A percentile compares a stretch with the other conserved stretches of the same genome.
Conservation (phyloP, 2,329 filamentous ascomycete species). For the Penicillium sp. region DNA sequence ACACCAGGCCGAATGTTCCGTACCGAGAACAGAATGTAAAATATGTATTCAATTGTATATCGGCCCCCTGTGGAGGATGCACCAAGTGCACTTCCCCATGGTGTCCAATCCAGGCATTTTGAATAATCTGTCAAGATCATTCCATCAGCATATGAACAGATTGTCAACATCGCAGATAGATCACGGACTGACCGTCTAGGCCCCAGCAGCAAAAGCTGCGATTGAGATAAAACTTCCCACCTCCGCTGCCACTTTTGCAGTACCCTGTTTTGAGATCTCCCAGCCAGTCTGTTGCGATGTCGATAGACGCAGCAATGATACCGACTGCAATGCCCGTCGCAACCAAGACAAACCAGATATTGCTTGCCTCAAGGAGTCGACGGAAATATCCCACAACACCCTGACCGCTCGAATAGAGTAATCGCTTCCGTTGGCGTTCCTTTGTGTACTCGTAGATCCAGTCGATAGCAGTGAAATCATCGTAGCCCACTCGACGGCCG, state of each 20-base stretch:
- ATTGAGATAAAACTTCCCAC: constrained; percentile 86
- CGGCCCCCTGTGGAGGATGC: constrained; percentile 61
- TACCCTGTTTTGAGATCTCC: constrained; percentile 88
- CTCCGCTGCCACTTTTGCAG: constrained; percentile 70
- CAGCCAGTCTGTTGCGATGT: constrained; percentile 88
- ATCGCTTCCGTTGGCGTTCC: constrained; percentile 80
- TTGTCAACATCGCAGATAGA: not conserved
- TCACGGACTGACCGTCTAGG: constrained; percentile 56
- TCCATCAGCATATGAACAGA: constrained; percentile 11
- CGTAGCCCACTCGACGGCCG: constrained; percentile 85
- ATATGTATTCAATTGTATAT: constrained; percentile 81
- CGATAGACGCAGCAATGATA: constrained; percentile 78
- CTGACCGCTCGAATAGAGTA: constrained; percentile 63
- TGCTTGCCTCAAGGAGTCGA: constrained; percentile 74
- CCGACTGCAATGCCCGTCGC: constrained; percentile 81
- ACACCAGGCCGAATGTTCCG: constrained; percentile 25
- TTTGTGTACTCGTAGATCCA: constrained; percentile 99
- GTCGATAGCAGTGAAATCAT: constrained; percentile 94
- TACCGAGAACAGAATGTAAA: constrained; percentile 82
- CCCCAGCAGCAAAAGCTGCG: constrained; percentile 91
- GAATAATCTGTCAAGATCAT: constrained; percentile 53
- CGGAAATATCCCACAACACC: constrained; percentile 69
- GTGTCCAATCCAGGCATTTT: constrained; percentile 80
- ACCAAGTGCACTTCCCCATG: constrained; percentile 74
- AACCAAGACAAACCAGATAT: constrained; percentile 87